A percentile compares a stretch with the other conserved stretches of the same genome.
These are phyloP conservation scores for Populus nigra DNA, from an alignment of 345 rosid species.

Conservation along the genomic window DNA sequence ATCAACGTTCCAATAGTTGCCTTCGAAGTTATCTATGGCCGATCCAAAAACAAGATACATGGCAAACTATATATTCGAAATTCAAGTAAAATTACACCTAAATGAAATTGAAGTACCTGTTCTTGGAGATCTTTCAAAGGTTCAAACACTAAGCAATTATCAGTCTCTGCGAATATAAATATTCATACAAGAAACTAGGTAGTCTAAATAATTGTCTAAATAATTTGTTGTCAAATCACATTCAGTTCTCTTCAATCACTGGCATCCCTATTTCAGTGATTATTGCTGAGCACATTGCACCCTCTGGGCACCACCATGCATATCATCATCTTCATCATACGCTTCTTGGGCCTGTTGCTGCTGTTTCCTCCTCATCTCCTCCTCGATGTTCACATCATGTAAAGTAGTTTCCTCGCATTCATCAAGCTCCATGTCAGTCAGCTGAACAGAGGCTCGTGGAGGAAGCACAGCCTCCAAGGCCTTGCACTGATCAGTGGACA, in stretches of 20 bases:
- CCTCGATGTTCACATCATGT: slow-evolving; percentile 63
- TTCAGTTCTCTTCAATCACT: not conserved
- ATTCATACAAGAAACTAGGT: not conserved
- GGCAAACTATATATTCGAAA: not conserved
- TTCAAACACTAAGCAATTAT: not conserved
- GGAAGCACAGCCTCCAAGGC: slow-evolving; percentile 55
- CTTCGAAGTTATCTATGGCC: not conserved
- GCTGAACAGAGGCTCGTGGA: slow-evolving; percentile 28
- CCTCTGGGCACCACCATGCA: slow-evolving; percentile 53
- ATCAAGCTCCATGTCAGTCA: slow-evolving; percentile 60
- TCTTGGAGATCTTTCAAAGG: not conserved
- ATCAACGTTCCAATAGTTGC: no score
- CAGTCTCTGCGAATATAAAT: slow-evolving; percentile 1
- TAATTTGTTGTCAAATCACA: not conserved
- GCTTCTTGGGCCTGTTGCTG: slow-evolving; percentile 60
- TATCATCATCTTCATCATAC: slow-evolving; percentile 64
- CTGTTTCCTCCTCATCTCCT: slow-evolving; percentile 53
- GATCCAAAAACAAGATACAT: not conserved
- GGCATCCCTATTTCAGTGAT: not conserved
- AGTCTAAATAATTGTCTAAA: not conserved
- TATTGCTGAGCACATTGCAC: slow-evolving; percentile 78
- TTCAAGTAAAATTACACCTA: not conserved
- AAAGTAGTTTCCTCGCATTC: slow-evolving; percentile 70
- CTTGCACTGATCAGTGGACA: slow-evolving; percentile 48
- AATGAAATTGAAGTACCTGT: not conserved